phyloP scores from a whole-genome alignment of 179 eudicot genomes.

The Camellia oleifera region DNA sequence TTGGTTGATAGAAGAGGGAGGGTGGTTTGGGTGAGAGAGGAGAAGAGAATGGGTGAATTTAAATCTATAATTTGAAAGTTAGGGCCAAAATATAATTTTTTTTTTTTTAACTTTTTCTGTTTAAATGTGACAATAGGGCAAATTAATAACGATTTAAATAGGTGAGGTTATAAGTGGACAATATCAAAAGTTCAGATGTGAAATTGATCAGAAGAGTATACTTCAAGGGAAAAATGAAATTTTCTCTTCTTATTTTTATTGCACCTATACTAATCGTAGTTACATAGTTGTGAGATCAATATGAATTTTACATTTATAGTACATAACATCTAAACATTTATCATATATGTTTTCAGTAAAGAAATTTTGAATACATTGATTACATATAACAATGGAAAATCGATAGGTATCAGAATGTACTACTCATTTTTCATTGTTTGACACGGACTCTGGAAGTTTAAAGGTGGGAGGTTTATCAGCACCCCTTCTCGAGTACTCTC shows the following conservation, averaged over 20 bases:
- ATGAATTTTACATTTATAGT: not conserved
- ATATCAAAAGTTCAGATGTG: too few species aligned
- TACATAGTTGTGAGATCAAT: not conserved
- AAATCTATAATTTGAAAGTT: too few species aligned
- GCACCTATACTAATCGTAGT: not conserved
- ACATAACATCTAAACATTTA: not conserved
- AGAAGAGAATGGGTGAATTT: too few species aligned
- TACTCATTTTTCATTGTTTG: constrained; percentile 49
- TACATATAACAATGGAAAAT: constrained; percentile 1
- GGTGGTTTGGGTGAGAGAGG: too few species aligned
- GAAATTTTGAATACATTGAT: not conserved
- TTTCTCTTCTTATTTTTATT: not conserved
- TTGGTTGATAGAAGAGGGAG: too few species aligned
- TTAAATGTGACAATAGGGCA: too few species aligned
- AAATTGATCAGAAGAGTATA: too few species aligned
- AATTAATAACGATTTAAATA: too few species aligned
- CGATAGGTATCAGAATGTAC: constrained; percentile 5
- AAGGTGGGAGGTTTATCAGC: constrained; percentile 69
- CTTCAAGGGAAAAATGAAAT: too few species aligned
- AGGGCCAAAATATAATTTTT: too few species aligned
- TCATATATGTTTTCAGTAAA: not conserved
- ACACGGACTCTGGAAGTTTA: constrained; percentile 74
- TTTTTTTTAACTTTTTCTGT: too few species aligned
- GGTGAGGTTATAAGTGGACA: too few species aligned
- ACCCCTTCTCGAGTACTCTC: constrained; percentile 85